Conservation (phyloP, 768 basidiomycete species). For the Sutorius australiensis region DNA sequence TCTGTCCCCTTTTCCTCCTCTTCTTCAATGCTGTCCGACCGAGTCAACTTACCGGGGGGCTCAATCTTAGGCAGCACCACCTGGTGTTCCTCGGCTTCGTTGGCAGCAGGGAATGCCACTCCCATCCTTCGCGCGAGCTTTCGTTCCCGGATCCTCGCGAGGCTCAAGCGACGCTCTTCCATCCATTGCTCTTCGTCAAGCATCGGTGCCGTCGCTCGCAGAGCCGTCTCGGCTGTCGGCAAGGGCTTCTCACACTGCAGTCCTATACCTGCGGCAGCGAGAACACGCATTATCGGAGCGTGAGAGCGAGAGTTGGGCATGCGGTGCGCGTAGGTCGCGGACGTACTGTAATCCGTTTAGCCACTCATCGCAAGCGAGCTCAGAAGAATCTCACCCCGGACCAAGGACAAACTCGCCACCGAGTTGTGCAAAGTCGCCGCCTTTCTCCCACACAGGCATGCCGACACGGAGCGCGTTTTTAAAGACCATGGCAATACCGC, state of each 20-base stretch:
- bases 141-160: constrained; percentile 30
- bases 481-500: constrained; percentile 73
- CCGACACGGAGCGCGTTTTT: constrained; percentile 64
- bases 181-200: constrained; percentile 34
- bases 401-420: constrained; percentile 87
- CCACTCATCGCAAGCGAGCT: not conserved
- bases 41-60: constrained; percentile 21
- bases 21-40: constrained; percentile 34
- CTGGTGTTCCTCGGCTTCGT: constrained; percentile 12
- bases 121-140: constrained; percentile 33
- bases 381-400: constrained; percentile 50
- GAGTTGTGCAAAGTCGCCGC: constrained; percentile 72
- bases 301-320: constrained; percentile 79
- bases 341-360: constrained; percentile 41
- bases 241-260: constrained; percentile 23
- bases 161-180: constrained; percentile 33
- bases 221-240: not conserved
- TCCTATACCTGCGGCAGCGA: constrained; percentile 55
- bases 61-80: constrained; percentile 19
- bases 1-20: constrained; percentile 24
- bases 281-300: constrained; percentile 64
- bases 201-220: constrained; percentile 3
- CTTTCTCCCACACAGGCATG: constrained; percentile 80
- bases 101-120: constrained; percentile 16
- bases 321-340: constrained; percentile 73